phyloP scores from a whole-genome alignment of 1,284 basidiomycete genomes.

The Moniliella sp. region DNA sequence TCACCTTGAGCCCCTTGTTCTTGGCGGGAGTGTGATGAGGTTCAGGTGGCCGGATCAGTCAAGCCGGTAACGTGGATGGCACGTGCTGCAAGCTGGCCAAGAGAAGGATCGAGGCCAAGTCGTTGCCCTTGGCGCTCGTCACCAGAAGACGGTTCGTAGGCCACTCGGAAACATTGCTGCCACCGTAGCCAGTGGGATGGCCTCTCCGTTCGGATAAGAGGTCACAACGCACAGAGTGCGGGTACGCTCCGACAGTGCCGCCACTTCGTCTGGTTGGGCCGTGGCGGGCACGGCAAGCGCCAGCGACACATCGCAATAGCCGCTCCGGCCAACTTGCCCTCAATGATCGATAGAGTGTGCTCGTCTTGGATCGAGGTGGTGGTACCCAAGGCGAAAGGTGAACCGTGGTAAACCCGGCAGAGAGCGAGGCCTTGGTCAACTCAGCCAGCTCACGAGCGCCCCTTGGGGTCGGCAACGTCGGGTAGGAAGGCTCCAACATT shows the following conservation, averaged over 20 bases:
- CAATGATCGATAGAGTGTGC: conserved; percentile 13
- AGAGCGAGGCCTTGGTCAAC: conserved; percentile 18
- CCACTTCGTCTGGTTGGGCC: conserved; percentile 10
- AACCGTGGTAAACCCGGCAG: conserved; percentile 25
- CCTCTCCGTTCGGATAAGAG: no score
- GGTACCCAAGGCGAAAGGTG: conserved; percentile 15
- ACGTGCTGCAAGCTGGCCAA: conserved; percentile 75
- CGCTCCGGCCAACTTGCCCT: conserved; percentile 19
- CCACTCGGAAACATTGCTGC: conserved; percentile 81
- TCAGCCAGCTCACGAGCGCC: conserved; percentile 45
- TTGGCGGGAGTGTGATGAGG: conserved; percentile 83
- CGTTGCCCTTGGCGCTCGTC: conserved; percentile 73
- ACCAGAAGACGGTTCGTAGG: conserved; percentile 73
- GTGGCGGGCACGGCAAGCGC: conserved; percentile 17
- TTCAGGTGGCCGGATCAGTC: conserved; percentile 60
- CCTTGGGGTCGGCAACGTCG: conserved; percentile 39
- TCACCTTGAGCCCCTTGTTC: conserved; percentile 75
- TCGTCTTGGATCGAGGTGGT: conserved; percentile 11
- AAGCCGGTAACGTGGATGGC: conserved; percentile 87
- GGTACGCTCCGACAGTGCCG: no score
- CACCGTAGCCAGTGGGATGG: conserved; percentile 41
- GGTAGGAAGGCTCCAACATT: conserved; percentile 78
- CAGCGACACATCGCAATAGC: conserved; percentile 26
- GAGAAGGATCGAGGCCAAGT: conserved; percentile 77
- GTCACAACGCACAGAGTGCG: no score